These are phyloP conservation scores for Hansfordia pulvinata DNA, from an alignment of 2,329 filamentous ascomycete genomes.

Conservation along the genomic window DNA sequence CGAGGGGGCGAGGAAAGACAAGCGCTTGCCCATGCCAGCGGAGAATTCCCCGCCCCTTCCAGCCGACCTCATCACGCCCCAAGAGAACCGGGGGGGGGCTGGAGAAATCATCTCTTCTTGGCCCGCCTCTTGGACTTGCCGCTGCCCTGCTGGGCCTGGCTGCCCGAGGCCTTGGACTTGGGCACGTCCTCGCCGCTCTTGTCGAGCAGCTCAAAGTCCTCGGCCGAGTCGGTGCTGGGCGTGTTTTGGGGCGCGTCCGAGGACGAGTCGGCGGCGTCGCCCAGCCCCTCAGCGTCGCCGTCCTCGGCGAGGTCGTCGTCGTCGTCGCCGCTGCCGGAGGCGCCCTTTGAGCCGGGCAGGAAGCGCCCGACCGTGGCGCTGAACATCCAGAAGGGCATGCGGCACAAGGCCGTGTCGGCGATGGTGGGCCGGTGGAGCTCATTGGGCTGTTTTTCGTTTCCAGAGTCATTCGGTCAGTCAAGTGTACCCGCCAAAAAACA, in stretches of 20 bases:
- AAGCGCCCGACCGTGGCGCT: slow-evolving; percentile 37
- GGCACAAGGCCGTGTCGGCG: slow-evolving; percentile 69
- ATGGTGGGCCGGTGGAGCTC: slow-evolving; percentile 69
- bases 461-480: slow-evolving; percentile 9
- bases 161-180: slow-evolving; percentile 35
- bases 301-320: slow-evolving; percentile 17
- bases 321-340: slow-evolving; percentile 9
- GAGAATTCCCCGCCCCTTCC: too few species aligned
- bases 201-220: slow-evolving; percentile 50
- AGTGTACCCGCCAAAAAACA: too few species aligned
- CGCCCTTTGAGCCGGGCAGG: slow-evolving; percentile 14
- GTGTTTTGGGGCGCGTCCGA: slow-evolving; percentile 34
- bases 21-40: too few species aligned
- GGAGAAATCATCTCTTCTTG: slow-evolving; percentile 41
- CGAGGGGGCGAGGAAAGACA: too few species aligned
- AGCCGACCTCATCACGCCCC: too few species aligned
- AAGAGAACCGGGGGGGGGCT: too few species aligned
- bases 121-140: slow-evolving; percentile 36
- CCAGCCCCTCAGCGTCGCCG: slow-evolving; percentile 20
- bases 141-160: slow-evolving; percentile 25
- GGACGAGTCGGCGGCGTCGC: slow-evolving; percentile 28
- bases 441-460: slow-evolving; percentile 40
- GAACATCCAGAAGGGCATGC: slow-evolving; percentile 64
- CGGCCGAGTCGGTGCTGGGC: slow-evolving; percentile 42
- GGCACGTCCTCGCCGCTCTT: slow-evolving; percentile 43